Evolutionary conservation across 2,329 filamentous ascomycete species (phyloP), one percentile per base, ranked within the genome.

Genomic region (Trichoderma citrinoviride): DNA sequence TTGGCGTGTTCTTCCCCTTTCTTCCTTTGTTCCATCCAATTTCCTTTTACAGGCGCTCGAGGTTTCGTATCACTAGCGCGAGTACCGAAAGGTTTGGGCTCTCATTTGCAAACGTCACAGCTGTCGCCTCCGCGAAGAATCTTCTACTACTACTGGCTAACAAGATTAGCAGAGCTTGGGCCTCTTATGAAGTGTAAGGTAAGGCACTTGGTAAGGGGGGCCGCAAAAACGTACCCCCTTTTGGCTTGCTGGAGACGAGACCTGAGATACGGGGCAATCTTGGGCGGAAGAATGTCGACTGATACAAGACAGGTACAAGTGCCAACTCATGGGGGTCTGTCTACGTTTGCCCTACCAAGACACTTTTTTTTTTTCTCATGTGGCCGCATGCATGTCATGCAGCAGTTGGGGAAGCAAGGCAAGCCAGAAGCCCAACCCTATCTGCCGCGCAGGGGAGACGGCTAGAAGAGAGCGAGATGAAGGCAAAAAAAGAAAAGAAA

Each of bases 341-440:
- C 3, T 27, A 37, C 33, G 12, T 8, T 12, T 12, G 33, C 37
- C 44, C 61, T 58, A 33, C 57, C 46, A 50, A 50, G 23, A 43
- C 15, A 17, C 46, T 41, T 37, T 33, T 33, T 33, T 37, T 12
- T 37, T 12, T 14, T 14, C 33, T 57, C 65, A 65, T 70, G 68
- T 66, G 55, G 67, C 61, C 64, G 53, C 64, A 70, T 69, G 68
- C 66, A 69, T 68, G 67, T 63, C 68, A 67, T 70, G 68, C 69
- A 68, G 62, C 53, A 54, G 54, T 49, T 63, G 52, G 44, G 61
- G 47, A n/a, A 64, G 37, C 62, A 58, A 53, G 17, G 47, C 25
- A 52, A 29, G 43, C 61, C 55, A 53, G 55, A 58, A 47, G 55
- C 43, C 27, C 27, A 47, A 21, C 29, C 27, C 19, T 21, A 47